A percentile compares a stretch with the other conserved stretches of the same genome.
phyloP scores from a whole-genome alignment of 331 rosid species.

The Acacia concinna region DNA sequence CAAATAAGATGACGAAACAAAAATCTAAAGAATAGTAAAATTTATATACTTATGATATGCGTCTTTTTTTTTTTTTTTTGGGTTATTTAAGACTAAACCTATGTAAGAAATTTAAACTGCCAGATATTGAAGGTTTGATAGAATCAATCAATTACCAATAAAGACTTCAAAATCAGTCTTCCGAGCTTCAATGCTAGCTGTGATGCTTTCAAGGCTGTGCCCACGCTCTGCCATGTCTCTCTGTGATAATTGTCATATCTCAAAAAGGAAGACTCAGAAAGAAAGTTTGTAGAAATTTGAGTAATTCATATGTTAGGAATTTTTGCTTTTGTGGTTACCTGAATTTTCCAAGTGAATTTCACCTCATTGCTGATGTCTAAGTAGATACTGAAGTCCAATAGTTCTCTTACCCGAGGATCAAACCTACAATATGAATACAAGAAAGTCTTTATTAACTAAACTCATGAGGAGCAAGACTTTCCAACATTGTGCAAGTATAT shows the following conservation, averaged over 20 bases:
- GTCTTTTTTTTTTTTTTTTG: neutral
- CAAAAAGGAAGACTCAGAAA: neutral
- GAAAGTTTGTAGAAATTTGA: neutral
- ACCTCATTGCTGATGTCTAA: constrained; percentile 98
- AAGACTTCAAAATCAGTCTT: constrained; percentile 95
- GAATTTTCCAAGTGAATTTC: constrained; percentile 97
- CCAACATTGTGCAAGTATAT: too few species aligned
- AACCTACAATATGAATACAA: constrained; percentile 51
- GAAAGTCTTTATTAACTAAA: neutral
- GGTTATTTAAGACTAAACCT: neutral
- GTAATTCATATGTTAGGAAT: neutral
- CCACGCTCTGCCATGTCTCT: constrained; percentile 99
- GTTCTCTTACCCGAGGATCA: constrained; percentile 84
- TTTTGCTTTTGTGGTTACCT: constrained; percentile 44
- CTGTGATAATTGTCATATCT: constrained; percentile 41
- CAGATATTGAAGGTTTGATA: neutral
- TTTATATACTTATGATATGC: neutral
- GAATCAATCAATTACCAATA: constrained; percentile 57
- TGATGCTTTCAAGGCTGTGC: constrained; percentile 97
- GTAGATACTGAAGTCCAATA: constrained; percentile 97
- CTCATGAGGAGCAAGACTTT: neutral
- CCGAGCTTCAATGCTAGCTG: constrained; percentile 94
- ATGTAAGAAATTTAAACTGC: neutral
- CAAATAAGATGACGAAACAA: neutral
- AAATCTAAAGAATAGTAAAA: neutral